Conservation (phyloP, 768 basidiomycete genomes). For the Cyclocybe cylindracea region DNA sequence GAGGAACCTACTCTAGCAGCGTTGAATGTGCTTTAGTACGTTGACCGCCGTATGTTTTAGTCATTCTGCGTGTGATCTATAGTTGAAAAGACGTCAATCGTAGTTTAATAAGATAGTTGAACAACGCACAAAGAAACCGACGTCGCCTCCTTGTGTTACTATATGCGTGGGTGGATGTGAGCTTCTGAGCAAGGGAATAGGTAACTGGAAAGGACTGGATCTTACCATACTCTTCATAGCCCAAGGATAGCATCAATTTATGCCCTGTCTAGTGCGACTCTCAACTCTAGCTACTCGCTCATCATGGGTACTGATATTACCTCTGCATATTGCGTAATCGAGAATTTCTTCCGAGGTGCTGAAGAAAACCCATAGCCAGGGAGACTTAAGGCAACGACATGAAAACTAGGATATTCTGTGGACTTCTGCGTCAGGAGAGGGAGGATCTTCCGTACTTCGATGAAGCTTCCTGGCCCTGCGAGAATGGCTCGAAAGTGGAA, state of each 20-base stretch:
- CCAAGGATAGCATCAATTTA: slow-evolving; percentile 51
- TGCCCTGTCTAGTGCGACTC: slow-evolving; percentile 22
- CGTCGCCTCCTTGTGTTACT: no score
- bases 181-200: no score
- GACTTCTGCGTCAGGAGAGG: slow-evolving; percentile 47
- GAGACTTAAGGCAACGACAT: slow-evolving; percentile 59
- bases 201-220: no score
- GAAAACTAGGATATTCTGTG: slow-evolving; percentile 54
- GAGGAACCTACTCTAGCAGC: no score
- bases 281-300: slow-evolving; percentile 51
- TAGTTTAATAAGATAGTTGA: no score
- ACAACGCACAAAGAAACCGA: no score
- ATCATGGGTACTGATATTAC: slow-evolving; percentile 32
- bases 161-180: no score
- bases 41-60: no score
- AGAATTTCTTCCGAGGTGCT: slow-evolving; percentile 53
- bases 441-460: slow-evolving; percentile 58
- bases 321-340: slow-evolving; percentile 46
- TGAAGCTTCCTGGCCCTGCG: slow-evolving; percentile 62
- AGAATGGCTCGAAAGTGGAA: not conserved
- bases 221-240: slow-evolving; percentile 20
- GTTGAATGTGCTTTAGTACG: no score
- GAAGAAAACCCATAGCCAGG: slow-evolving; percentile 68
- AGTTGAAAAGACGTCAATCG: no score
- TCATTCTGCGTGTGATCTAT: no score